Base-by-base conservation (phyloP, 2,329 filamentous ascomycete species). In the Alternaria burnsii region DNA sequence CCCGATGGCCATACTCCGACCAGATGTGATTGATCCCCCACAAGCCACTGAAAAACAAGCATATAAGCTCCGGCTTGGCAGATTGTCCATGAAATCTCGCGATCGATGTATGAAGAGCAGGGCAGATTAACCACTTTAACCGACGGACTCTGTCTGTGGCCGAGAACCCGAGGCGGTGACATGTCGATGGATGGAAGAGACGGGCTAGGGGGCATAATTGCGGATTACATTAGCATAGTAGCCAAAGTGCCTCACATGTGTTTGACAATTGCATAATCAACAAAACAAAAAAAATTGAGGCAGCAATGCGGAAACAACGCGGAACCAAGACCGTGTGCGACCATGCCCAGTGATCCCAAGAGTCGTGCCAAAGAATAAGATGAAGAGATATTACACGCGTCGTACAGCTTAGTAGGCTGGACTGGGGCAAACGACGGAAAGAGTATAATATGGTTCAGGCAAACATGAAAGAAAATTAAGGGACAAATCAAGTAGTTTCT, bases 221-320 rank as follows among this genome's bases (percentile, higher is more conserved):
- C 9, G 9, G 9, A 30, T 30, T 11, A 30, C 9, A 30, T 30
- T 30, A 18, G 34, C 32, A 41, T 26, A 30, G 34, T 41, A 41
- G 18, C 16, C n/a, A 22, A 53, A 30, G 36, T 41, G 51, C 38
- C 6, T 53, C 51, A 42, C 22, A 20, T 42, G 36, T 53, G 51
- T 43, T 40, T 52, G 50, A 53, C n/a, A 10, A 42, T 53, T 43
- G 38, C 26, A 28, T 22, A 22, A 22, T 41, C 18, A 7, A 14
- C 14, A 14, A 36, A 14, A 16, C 32, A 36, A 14, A 16, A 14
- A 11, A 36, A 7, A 36, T 36, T 4, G 18, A 3, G 18, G 38
- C 22, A 22, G 28, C n/a, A 34, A 48, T 34, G 46, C 46, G 30
- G 46, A 48, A 34, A 10, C 9, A 22, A 6, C 5, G 38, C 38